Conservation (phyloP, 2,329 filamentous ascomycete species). For the Geosmithia flava region DNA sequence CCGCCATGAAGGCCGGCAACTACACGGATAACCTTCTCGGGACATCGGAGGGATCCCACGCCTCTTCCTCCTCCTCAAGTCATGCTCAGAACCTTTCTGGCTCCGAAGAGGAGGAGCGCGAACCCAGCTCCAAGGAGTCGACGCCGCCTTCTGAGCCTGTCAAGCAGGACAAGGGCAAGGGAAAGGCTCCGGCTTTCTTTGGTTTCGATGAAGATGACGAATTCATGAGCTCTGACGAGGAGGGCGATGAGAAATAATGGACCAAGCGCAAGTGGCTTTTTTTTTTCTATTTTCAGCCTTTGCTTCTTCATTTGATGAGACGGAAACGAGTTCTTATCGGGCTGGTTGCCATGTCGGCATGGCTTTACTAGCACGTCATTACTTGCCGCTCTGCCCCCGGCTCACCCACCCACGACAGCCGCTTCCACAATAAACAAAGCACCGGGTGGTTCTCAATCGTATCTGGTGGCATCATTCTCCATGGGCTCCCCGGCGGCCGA, state of each 20-base stretch:
- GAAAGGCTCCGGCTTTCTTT: constrained; percentile 43
- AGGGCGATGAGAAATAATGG: constrained; percentile 23
- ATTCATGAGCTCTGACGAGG: constrained; percentile 57
- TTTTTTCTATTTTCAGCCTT: not conserved
- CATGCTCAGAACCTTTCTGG: constrained; percentile 12
- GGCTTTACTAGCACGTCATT: not conserved
- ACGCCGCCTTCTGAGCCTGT: constrained; percentile 27
- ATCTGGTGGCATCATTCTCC: too few relatives aligned
- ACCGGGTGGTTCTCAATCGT: too few relatives aligned
- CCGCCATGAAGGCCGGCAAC: constrained; percentile 53
- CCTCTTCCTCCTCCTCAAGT: constrained; percentile 11
- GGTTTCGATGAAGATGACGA: constrained; percentile 74
- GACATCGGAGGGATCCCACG: constrained; percentile 36
- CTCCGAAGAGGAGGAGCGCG: constrained; percentile 22
- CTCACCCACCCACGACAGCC: too few relatives aligned
- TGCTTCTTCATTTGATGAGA: too few relatives aligned
- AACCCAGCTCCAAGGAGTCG: constrained; percentile 32
- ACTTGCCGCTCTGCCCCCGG: not conserved
- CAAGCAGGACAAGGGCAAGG: constrained; percentile 23
- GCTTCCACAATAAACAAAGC: not conserved
- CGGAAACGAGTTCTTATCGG: not conserved
- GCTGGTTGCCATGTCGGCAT: not conserved
- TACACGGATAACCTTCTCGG: constrained; percentile 48
- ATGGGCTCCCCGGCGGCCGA: too few relatives aligned
- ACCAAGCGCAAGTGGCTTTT: not conserved